Base-by-base conservation (phyloP, 805 yeast species). In the Saccharomycopsis fermentans region DNA sequence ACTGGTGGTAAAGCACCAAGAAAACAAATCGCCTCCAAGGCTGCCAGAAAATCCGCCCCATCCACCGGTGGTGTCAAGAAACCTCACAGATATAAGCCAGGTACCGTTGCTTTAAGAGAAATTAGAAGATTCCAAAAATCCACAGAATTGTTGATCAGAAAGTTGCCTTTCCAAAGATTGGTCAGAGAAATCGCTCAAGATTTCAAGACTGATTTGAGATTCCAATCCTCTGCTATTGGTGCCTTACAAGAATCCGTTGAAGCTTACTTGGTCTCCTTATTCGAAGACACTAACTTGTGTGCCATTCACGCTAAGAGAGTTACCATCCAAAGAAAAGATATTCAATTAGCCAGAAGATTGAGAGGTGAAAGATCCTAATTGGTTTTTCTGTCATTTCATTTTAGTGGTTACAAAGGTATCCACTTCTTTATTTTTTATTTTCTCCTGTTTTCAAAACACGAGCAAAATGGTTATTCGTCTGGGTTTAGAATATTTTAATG, bases 271-370 rank as follows among this genome's bases (percentile, higher is more conserved):
- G 97, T 92, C 58, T 89, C 96, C 62, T 77, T 92, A 71, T 94
- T 92, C 68, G 98, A 92, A 81, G 98, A 94, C 77, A 94, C 98
- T 66, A 92, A 91, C 81, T 82, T 92, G 80, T 94, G 97, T 80
- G 97, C 98, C 65, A 89, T 90, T 67, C 99, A 92, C 77, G 99
- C 98, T 70, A 92, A 94, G 85, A 87, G 99, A 79, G 98, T 92
- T 68, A 92, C 99, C 65, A 90, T 92, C 72, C 96, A 90, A 82
- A 91, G 90, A 89, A 91, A 91, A 80, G 99, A 92, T 76, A 89
- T 92, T 74, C 96, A 91, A 74, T 82, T 92, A 73, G 99, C 98
- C 67, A 87, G 97, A 81, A 87, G 98, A 81, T 84, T 92, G 74
- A 86, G 97, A 79, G 98, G 97, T 75, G 96, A 87, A 80, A 86